Percentiles rank a stretch among this genome's conserved stretches.
These are phyloP conservation scores for Boechera divaricarpa DNA, from an alignment of 345 rosid species.

Conservation along the genomic window DNA sequence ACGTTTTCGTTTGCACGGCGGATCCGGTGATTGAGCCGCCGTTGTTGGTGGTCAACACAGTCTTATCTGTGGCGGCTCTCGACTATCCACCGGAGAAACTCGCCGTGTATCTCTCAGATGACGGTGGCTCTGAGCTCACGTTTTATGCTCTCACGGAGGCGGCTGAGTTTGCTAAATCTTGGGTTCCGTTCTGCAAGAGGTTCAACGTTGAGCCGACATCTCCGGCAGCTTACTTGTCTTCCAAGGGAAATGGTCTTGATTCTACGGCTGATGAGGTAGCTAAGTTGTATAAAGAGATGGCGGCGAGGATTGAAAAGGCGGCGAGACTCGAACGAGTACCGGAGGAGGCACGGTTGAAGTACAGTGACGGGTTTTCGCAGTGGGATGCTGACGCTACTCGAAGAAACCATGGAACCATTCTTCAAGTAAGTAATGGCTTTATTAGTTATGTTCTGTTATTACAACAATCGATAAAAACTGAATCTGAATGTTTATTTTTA, in stretches of 20 bases:
- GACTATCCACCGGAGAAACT: slow-evolving; percentile 67
- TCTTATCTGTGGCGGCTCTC: slow-evolving; percentile 63
- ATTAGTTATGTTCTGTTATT: slow-evolving; percentile 4
- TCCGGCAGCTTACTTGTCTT: slow-evolving; percentile 64
- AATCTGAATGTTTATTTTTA: neutral
- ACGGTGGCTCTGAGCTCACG: slow-evolving; percentile 65
- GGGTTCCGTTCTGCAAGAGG: slow-evolving; percentile 71
- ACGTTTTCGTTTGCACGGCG: slow-evolving; percentile 77
- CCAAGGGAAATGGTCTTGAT: slow-evolving; percentile 19
- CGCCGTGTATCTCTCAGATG: slow-evolving; percentile 70
- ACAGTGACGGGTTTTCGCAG: slow-evolving; percentile 56
- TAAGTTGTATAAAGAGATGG: slow-evolving; percentile 59
- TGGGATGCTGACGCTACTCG: slow-evolving; percentile 56
- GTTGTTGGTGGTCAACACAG: slow-evolving; percentile 65
- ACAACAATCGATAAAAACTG: neutral
- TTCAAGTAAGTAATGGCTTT: slow-evolving; percentile 53
- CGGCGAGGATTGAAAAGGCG: slow-evolving; percentile 48
- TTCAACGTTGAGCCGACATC: slow-evolving; percentile 62
- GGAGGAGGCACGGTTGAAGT: slow-evolving; percentile 45
- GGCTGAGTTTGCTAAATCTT: slow-evolving; percentile 51
- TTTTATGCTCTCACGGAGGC: slow-evolving; percentile 68
- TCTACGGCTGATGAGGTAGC: neutral
- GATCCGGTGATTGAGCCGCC: slow-evolving; percentile 79
- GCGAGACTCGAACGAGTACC: slow-evolving; percentile 46
- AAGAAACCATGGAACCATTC: slow-evolving; percentile 61